Evolutionary conservation across 2,329 filamentous ascomycete species (phyloP).

Genomic region (Trichoderma endophyticum): DNA sequence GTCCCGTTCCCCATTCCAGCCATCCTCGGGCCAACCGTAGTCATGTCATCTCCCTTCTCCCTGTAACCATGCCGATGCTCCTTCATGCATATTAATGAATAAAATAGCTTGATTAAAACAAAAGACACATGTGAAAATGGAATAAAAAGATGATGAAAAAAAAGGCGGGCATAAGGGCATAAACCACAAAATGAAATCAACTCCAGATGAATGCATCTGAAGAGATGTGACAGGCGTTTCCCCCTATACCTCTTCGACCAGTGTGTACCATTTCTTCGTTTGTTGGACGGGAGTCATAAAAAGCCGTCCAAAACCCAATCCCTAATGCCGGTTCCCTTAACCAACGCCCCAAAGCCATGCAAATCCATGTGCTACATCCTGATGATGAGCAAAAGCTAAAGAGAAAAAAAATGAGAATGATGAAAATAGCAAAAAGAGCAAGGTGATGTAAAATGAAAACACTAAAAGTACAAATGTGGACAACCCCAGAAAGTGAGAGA

Average conservation of each 20-base stretch:
- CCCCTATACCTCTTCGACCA: neutral
- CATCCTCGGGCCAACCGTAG: neutral
- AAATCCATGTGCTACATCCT: conserved; percentile 27
- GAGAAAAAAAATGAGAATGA: neutral
- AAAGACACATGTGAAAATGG: neutral
- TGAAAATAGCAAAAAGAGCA: conserved; percentile 9
- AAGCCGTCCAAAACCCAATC: conserved; percentile 5
- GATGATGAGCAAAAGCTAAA: neutral
- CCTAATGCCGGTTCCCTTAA: conserved; percentile 21
- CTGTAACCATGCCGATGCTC: neutral
- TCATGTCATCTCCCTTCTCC: neutral
- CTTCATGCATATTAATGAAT: conserved; percentile 14
- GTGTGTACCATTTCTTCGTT: neutral
- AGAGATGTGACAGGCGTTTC: conserved; percentile 7
- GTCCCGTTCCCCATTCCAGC: conserved; percentile 4
- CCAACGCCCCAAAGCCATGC: conserved; percentile 32
- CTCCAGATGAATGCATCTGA: conserved; percentile 23
- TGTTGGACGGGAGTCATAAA: neutral
- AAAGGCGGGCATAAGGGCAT: neutral
- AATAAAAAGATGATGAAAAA: neutral
- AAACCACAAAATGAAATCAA: conserved; percentile 5
- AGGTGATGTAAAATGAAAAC: conserved; percentile 6
- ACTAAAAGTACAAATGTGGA: neutral
- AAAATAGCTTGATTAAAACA: neutral
- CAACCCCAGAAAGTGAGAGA: conserved; percentile 19